phyloP scores from a whole-genome alignment of 768 basidiomycete species.

The Leccinellum rugosiceps region DNA sequence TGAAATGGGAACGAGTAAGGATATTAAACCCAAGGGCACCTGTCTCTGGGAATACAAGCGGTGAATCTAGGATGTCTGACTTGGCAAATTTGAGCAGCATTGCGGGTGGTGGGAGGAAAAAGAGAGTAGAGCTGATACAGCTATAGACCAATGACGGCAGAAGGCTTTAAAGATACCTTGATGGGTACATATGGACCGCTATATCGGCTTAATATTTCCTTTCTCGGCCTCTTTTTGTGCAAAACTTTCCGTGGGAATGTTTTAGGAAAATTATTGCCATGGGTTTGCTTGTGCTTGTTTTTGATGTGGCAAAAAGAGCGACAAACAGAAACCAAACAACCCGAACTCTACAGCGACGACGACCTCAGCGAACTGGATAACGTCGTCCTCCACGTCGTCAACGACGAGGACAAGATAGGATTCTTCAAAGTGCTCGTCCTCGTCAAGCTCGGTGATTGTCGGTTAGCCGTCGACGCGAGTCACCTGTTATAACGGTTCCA shows the following conservation, averaged over 20 bases:
- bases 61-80: conserved; percentile 54
- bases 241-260: conserved; percentile 8
- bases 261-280: not conserved
- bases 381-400: conserved; percentile 18
- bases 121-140: not conserved
- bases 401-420: conserved; percentile 16
- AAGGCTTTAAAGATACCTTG: not conserved
- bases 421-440: conserved; percentile 1
- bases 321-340: conserved; percentile 32
- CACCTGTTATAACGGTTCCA: conserved; percentile 7
- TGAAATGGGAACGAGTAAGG: conserved; percentile 38
- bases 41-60: conserved; percentile 52
- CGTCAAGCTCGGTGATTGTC: not conserved
- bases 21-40: conserved; percentile 49
- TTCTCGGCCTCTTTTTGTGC: not conserved
- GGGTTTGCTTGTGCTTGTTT: conserved; percentile 27
- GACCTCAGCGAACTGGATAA: conserved; percentile 26
- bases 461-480: conserved; percentile 10
- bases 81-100: conserved; percentile 62
- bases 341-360: conserved; percentile 27
- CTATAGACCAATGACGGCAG: not conserved
- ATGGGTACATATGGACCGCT: not conserved
- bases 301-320: conserved; percentile 23
- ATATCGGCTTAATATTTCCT: conserved; percentile 1
- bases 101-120: conserved; percentile 3